Percentiles rank a stretch among this genome's conserved stretches.
phyloP scores from a whole-genome alignment of 768 basidiomycete genomes.

The Lactarius psammicola region DNA sequence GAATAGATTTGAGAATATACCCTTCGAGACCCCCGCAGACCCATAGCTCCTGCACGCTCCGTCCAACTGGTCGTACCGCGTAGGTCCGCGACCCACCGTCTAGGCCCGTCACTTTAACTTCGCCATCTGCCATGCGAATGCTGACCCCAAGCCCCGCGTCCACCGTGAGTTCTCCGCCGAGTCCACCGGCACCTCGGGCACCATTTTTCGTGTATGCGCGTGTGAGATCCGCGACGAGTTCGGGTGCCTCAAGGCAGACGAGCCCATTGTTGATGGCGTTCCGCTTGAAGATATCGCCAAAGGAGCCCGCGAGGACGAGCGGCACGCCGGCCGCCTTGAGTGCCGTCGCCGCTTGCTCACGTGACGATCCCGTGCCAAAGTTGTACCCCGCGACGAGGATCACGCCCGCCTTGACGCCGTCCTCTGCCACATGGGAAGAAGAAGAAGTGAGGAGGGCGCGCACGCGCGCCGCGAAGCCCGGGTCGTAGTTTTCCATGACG shows the following conservation, averaged over 20 bases:
- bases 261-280: slow-evolving; percentile 99
- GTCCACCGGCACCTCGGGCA: slow-evolving; percentile 73
- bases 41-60: slow-evolving; percentile 98
- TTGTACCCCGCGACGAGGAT: slow-evolving; percentile 93
- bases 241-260: slow-evolving; percentile 91
- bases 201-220: slow-evolving; percentile 68
- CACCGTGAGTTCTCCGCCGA: slow-evolving; percentile 81
- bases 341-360: slow-evolving; percentile 98
- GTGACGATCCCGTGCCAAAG: slow-evolving; percentile 97
- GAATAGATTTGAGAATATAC: slow-evolving; percentile 76
- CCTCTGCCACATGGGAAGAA: slow-evolving; percentile 24
- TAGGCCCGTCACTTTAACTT: slow-evolving; percentile 50
- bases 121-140: slow-evolving; percentile 70
- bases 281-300: slow-evolving; percentile 98
- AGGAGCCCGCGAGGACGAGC: slow-evolving; percentile 94
- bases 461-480: slow-evolving; percentile 72
- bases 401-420: slow-evolving; percentile 52
- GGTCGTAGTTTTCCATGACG: slow-evolving; percentile 99
- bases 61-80: slow-evolving; percentile 72
- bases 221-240: slow-evolving; percentile 84
- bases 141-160: slow-evolving; percentile 62
- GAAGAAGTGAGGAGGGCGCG: slow-evolving; percentile 44
- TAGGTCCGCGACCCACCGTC: slow-evolving; percentile 55
- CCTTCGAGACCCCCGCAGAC: slow-evolving; percentile 92
- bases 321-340: slow-evolving; percentile 92